phyloP scores from a whole-genome alignment of 495 filamentous ascomycete species.

The Thozetella sp. region DNA sequence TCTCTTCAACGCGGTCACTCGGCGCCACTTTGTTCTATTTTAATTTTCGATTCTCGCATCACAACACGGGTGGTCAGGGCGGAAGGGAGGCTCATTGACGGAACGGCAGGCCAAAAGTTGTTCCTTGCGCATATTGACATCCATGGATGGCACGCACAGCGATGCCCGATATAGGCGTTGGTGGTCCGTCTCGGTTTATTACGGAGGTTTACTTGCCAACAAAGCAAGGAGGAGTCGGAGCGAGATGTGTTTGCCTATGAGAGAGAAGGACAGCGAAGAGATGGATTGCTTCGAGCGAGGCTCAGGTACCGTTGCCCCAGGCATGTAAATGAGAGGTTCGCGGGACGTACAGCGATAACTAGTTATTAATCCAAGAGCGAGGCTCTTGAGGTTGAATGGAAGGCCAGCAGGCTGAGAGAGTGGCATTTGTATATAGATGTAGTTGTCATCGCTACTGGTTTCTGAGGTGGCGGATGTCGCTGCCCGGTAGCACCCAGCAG shows the following conservation, averaged over 20 bases:
- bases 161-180: neutral
- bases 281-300: no score
- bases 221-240: neutral
- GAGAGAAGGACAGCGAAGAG: no score
- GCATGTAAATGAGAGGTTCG: no score
- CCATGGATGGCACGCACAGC: neutral
- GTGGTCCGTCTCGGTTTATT: neutral
- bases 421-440: neutral
- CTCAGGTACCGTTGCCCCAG: no score
- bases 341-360: no score
- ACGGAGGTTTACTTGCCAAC: neutral
- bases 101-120: neutral
- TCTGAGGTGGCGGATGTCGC: no score
- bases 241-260: neutral
- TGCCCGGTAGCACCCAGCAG: no score
- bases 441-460: no score
- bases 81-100: neutral
- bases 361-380: neutral
- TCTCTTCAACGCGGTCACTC: neutral
- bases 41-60: neutral
- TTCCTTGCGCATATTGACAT: neutral
- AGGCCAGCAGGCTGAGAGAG: neutral
- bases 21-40: no score
- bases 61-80: neutral
- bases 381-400: neutral